A percentile compares a stretch with the other conserved stretches of the same genome.
Evolutionary conservation across 495 filamentous ascomycete species (phyloP).

Genomic region (Oidiodendron maius): DNA sequence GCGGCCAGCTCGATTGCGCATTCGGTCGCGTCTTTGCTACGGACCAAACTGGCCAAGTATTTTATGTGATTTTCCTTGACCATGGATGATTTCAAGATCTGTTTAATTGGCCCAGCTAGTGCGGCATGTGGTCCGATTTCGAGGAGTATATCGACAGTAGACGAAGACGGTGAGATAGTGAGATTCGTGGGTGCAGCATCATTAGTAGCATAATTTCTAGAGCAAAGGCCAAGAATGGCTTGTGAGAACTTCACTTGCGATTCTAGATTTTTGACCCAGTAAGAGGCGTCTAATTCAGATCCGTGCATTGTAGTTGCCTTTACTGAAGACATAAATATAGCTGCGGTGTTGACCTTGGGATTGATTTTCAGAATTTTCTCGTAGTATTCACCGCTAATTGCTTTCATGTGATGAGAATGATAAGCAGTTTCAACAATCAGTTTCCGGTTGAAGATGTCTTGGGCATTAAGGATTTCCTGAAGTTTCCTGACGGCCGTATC

Average conservation of each 20-base stretch:
- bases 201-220: too few relatives aligned
- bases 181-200: constrained; percentile 25
- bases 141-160: constrained; percentile 33
- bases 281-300: neutral
- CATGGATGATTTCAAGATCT: constrained; percentile 31
- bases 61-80: constrained; percentile 30
- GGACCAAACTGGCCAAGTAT: constrained; percentile 23
- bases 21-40: constrained; percentile 37
- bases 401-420: constrained; percentile 57
- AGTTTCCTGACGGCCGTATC: constrained; percentile 39
- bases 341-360: constrained; percentile 17
- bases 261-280: constrained; percentile 49
- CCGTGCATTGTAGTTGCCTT: neutral
- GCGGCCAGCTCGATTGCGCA: constrained; percentile 35
- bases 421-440: constrained; percentile 56
- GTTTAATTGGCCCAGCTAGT: constrained; percentile 52
- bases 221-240: neutral
- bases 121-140: constrained; percentile 64
- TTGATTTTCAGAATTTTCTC: constrained; percentile 7
- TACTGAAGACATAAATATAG: constrained; percentile 9
- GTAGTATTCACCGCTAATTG: constrained; percentile 32
- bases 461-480: constrained; percentile 33
- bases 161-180: neutral
- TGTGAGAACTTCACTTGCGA: constrained; percentile 41
- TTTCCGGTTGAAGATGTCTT: constrained; percentile 42